Conservation (phyloP, 164 flowering plant species). For the Vitis rupestris region DNA sequence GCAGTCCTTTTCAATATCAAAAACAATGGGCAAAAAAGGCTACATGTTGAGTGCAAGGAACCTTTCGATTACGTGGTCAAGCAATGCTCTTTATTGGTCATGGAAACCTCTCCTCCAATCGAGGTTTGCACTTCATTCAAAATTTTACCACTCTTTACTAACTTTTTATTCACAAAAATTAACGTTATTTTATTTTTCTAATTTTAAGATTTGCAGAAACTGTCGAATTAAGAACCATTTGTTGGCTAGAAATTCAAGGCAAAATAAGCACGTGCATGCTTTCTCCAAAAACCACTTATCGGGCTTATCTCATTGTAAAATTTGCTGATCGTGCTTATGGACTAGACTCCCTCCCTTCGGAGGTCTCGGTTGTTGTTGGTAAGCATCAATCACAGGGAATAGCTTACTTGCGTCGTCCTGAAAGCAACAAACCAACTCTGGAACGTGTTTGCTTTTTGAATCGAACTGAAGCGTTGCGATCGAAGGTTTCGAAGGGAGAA, state of each 20-base stretch:
- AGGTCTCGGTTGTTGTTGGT: conserved; percentile 36
- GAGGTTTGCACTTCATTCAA: conserved; percentile 23
- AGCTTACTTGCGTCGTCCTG: conserved; percentile 15
- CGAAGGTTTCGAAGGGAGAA: conserved; percentile 2
- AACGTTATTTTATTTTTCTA: background rate
- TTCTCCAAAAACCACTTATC: conserved; percentile 48
- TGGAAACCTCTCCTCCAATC: conserved; percentile 43
- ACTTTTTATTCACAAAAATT: background rate
- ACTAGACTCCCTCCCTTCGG: conserved; percentile 34
- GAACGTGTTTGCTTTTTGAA: background rate
- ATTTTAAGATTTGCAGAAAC: conserved; percentile 44
- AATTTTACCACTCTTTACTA: no score
- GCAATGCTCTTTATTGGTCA: conserved; percentile 42
- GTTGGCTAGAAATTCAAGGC: conserved; percentile 57
- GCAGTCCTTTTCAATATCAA: conserved; percentile 43
- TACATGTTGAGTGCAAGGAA: conserved; percentile 46
- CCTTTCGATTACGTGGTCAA: conserved; percentile 42
- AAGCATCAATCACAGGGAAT: conserved; percentile 13
- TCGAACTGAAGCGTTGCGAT: conserved; percentile 2
- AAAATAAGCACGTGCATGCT: conserved; percentile 31
- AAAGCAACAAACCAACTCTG: background rate
- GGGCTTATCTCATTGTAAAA: conserved; percentile 49
- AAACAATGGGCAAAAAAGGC: conserved; percentile 31
- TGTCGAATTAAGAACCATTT: conserved; percentile 46
- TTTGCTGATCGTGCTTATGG: conserved; percentile 44